Evolutionary conservation across 306 rosid genomes (phyloP).

Genomic region (Dryas drummondii): DNA sequence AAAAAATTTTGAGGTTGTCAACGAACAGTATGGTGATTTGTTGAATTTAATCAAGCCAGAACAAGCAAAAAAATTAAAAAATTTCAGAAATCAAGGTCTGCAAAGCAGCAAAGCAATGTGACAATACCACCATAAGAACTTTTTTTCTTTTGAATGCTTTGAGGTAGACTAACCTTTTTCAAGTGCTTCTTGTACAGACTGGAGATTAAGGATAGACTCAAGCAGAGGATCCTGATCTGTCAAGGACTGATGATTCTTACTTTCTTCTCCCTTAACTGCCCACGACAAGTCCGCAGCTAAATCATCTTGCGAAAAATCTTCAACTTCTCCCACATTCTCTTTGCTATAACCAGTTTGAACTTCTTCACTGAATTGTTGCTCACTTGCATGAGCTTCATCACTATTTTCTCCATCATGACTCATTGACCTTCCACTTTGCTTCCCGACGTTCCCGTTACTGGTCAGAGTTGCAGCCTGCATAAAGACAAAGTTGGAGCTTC

Average conservation of each 20-base stretch:
- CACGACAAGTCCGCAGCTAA: slow-evolving; percentile 47
- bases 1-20: not conserved
- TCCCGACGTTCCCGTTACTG: slow-evolving; percentile 46
- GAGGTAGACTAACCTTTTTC: slow-evolving; percentile 59
- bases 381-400: slow-evolving; percentile 55
- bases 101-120: not conserved
- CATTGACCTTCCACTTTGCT: slow-evolving; percentile 47
- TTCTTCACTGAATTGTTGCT: slow-evolving; percentile 49
- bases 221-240: slow-evolving; percentile 58
- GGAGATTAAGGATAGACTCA: slow-evolving; percentile 62
- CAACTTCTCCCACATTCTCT: slow-evolving; percentile 49
- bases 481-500: slow-evolving; percentile 63
- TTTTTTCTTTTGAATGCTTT: not conserved
- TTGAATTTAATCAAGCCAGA: not conserved
- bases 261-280: slow-evolving; percentile 49
- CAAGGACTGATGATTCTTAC: slow-evolving; percentile 45
- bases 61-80: not conserved
- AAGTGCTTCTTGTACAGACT: slow-evolving; percentile 77
- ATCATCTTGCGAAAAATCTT: slow-evolving; percentile 50
- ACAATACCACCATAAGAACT: not conserved
- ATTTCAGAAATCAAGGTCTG: not conserved
- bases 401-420: slow-evolving; percentile 52
- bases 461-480: slow-evolving; percentile 44
- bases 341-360: slow-evolving; percentile 50
- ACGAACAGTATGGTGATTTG: not conserved